phyloP scores from a whole-genome alignment of 2,329 filamentous ascomycete species.

The Talaromyces sp. region DNA sequence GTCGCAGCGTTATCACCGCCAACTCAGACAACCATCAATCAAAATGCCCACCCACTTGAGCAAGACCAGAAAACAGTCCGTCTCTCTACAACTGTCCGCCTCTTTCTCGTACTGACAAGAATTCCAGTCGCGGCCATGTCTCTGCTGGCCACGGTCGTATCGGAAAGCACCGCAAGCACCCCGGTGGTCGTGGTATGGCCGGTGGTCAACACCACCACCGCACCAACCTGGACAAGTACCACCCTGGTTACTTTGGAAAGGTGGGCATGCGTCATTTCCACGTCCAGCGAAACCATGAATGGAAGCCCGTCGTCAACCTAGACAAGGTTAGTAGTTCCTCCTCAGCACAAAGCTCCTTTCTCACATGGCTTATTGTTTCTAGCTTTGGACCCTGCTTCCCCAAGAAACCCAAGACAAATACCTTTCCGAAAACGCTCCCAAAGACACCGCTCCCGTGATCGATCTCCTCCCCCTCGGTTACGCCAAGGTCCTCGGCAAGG shows the following conservation, averaged over 20 bases:
- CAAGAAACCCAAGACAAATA: conserved; percentile 90
- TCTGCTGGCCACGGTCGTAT: conserved; percentile 97
- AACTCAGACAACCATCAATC: not conserved
- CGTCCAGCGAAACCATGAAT: conserved; percentile 91
- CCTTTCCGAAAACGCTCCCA: conserved; percentile 66
- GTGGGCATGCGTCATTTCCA: conserved; percentile 96
- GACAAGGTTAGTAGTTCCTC: conserved; percentile 68
- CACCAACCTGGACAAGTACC: conserved; percentile 89
- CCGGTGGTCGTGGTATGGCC: conserved; percentile 76
- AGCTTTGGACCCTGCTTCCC: conserved; percentile 96
- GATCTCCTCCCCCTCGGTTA: conserved; percentile 96
- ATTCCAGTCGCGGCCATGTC: conserved; percentile 75
- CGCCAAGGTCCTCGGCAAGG: conserved; percentile 98
- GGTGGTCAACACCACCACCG: conserved; percentile 98
- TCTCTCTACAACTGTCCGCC: not conserved
- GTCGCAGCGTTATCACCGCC: too few relatives aligned
- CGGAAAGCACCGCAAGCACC: conserved; percentile 96
- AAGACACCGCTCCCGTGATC: conserved; percentile 92
- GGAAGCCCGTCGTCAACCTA: conserved; percentile 98
- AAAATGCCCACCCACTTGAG: conserved; percentile 46
- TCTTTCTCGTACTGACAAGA: not conserved
- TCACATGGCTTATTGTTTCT: conserved; percentile 10
- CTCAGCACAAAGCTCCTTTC: not conserved
- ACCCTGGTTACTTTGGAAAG: conserved; percentile 99
- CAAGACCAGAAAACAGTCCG: conserved; percentile 42